Evolutionary conservation across 495 filamentous ascomycete genomes (phyloP).

Genomic region (Aspergillus asperescens): DNA sequence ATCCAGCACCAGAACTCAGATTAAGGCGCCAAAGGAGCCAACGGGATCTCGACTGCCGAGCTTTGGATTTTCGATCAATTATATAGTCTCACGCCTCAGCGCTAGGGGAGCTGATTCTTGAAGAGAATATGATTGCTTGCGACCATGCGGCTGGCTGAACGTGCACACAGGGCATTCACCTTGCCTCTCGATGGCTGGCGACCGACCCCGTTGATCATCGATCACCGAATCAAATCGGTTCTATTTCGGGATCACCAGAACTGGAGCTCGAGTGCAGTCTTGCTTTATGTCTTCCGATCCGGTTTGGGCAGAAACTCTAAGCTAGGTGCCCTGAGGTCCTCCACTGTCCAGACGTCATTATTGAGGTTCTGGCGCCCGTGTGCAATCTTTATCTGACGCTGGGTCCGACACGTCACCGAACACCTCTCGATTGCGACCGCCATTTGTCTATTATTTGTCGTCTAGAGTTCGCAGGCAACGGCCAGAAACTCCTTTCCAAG

Average conservation of each 20-base stretch:
- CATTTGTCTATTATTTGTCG: too few relatives aligned
- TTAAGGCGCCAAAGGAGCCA: constrained; percentile 9
- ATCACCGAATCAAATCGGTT: not conserved
- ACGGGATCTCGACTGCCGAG: constrained; percentile 1
- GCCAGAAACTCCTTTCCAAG: too few relatives aligned
- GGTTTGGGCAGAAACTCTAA: not conserved
- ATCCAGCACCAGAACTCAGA: constrained; percentile 7
- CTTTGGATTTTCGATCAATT: constrained; percentile 1
- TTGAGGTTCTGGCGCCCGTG: too few relatives aligned
- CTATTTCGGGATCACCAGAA: not conserved
- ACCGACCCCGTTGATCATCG: not conserved
- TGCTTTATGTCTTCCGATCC: not conserved
- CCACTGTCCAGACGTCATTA: constrained; percentile 3
- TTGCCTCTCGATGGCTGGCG: not conserved
- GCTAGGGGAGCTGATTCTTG: not conserved
- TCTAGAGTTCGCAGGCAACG: too few relatives aligned
- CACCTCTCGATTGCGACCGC: not conserved
- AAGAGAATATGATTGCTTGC: not conserved
- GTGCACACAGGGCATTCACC: not conserved
- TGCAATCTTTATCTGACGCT: not conserved
- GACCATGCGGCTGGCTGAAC: not conserved
- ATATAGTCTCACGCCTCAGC: not conserved
- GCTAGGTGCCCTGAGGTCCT: not conserved
- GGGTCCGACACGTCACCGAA: constrained; percentile 6
- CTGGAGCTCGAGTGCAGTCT: not conserved